Conservation (phyloP, 495 filamentous ascomycete species). For the Aspergillus ostianus region DNA sequence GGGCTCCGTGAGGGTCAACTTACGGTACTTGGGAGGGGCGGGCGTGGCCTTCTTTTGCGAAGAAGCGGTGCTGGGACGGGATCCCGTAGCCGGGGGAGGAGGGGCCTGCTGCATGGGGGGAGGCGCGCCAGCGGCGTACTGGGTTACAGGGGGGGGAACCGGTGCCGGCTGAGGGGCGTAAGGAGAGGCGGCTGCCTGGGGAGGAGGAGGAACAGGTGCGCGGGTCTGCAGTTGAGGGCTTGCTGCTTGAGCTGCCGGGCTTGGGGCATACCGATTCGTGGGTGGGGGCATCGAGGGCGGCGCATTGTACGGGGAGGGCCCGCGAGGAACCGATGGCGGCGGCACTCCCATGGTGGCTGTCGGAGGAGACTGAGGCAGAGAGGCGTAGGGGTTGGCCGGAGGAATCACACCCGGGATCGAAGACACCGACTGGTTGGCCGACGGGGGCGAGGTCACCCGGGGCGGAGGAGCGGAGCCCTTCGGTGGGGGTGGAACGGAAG, state of each 20-base stretch:
- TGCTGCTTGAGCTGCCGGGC: slow-evolving; percentile 58
- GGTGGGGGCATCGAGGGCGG: slow-evolving; percentile 73
- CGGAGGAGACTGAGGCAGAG: slow-evolving; percentile 41
- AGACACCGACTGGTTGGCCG: slow-evolving; percentile 37
- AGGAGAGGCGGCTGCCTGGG: slow-evolving; percentile 53
- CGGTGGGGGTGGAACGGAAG: slow-evolving; percentile 55
- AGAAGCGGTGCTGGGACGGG: slow-evolving; percentile 52
- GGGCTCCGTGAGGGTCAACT: slow-evolving; percentile 28
- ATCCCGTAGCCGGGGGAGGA: slow-evolving; percentile 38
- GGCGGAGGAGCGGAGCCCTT: slow-evolving; percentile 51
- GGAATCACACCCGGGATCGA: slow-evolving; percentile 50
- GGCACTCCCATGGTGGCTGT: slow-evolving; percentile 39
- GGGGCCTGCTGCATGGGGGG: slow-evolving; percentile 46
- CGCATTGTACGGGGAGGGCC: slow-evolving; percentile 84
- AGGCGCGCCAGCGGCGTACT: slow-evolving; percentile 46
- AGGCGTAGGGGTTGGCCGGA: slow-evolving; percentile 70
- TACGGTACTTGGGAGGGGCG: slow-evolving; percentile 65
- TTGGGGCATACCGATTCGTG: slow-evolving; percentile 83
- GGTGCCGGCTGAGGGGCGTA: slow-evolving; percentile 55
- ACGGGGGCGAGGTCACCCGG: slow-evolving; percentile 53
- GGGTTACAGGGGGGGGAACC: slow-evolving; percentile 38
- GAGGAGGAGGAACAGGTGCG: slow-evolving; percentile 47
- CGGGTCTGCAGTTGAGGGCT: slow-evolving; percentile 42
- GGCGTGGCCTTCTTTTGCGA: slow-evolving; percentile 47
- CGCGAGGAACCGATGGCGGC: slow-evolving; percentile 62